Evolutionary conservation across 2,329 filamentous ascomycete species (phyloP), one percentile per base, ranked within the genome.

Genomic region (Cladosporium sp.): DNA sequence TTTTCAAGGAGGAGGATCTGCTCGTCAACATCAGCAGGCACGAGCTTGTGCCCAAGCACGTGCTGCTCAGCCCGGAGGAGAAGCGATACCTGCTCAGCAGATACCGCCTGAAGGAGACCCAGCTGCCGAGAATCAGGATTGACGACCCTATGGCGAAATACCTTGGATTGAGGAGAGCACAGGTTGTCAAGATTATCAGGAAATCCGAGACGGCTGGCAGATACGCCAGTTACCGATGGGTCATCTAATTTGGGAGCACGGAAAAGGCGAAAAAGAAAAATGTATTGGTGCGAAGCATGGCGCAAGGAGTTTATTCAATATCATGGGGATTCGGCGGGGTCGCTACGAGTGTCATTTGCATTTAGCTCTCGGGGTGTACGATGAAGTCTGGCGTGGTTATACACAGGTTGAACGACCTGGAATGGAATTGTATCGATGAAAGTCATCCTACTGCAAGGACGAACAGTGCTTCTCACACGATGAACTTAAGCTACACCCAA

Each of bases 11-110:
- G 80, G 89, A 94, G 74, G 94, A 99, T 76, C 77, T 99, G 68
- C 82, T 97, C 61, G 92, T 99, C 76, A 99, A 99, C 78, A 97
- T 99, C 75, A 97, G 93, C 60, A 90, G 92, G 74, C 94, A 99
- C 78, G 93, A 97, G 77, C 84, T 99, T 58, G 94, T 99, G 30
- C 94, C 94, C 45, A 92, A 89, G 73, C 94, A 99, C 73, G 87
- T 97, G 38, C 78, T 97, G 61, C 84, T 99, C 59, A 96, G 90
- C 69, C 84, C 86, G 47, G 91, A 95, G 69, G 94, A 99, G 81
- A 97, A 97, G 83, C 78, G 79, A 49, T 88, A 89, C 38, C 78
- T 99, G 69, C 81, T 99, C 61, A 86, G 92, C 77, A 83, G 94
- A 63, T 99, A 99, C 77, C 86, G 94, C 51, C 78, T 99, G 74